These are phyloP conservation scores for Arabis alpina DNA, from an alignment of 345 rosid species.

Conservation along the genomic window DNA sequence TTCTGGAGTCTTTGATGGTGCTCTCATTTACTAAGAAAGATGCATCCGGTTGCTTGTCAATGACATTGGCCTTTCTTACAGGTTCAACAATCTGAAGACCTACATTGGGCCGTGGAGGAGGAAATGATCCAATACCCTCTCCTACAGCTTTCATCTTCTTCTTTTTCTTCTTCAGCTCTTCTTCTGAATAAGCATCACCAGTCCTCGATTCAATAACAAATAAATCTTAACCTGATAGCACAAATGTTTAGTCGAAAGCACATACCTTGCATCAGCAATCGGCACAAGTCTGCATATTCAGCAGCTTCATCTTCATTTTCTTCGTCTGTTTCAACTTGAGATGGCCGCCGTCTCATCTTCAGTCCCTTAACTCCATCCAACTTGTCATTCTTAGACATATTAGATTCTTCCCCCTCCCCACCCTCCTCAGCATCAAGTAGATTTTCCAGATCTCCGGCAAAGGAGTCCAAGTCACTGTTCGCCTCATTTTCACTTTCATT, in stretches of 20 bases:
- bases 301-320: constrained; percentile 96
- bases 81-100: constrained; percentile 53
- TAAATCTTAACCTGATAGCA: constrained; percentile 11
- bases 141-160: constrained; percentile 59
- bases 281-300: constrained; percentile 87
- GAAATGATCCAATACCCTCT: constrained; percentile 49
- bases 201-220: constrained; percentile 23
- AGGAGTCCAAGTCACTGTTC: constrained; percentile 96
- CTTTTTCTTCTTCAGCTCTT: constrained; percentile 81
- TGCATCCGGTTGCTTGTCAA: constrained; percentile 54
- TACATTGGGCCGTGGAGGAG: constrained; percentile 50
- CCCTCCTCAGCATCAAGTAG: constrained; percentile 97
- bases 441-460: constrained; percentile 97
- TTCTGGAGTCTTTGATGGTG: constrained; percentile 54
- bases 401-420: constrained; percentile 77
- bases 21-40: constrained; percentile 50
- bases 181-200: constrained; percentile 52
- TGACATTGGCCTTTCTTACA: constrained; percentile 57
- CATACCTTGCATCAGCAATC: constrained; percentile 96
- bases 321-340: constrained; percentile 82
- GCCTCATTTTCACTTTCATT: constrained; percentile 92
- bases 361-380: constrained; percentile 85
- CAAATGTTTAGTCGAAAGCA: constrained; percentile 28
- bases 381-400: constrained; percentile 66
- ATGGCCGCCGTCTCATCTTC: constrained; percentile 88